These are phyloP conservation scores for Coffea eugenioides DNA, from an alignment of 257 asterid species.

Conservation along the genomic window DNA sequence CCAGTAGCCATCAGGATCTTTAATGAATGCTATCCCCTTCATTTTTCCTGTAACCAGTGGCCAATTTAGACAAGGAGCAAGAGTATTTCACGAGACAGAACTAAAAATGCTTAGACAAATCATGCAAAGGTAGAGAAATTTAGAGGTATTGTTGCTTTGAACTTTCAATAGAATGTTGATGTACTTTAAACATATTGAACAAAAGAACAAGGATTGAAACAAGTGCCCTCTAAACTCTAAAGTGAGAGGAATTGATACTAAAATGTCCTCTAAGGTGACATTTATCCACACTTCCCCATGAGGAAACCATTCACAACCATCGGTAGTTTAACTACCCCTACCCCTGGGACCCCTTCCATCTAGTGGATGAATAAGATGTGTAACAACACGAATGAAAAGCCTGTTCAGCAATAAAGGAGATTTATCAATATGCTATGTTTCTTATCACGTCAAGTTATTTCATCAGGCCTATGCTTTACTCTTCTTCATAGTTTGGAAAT, in stretches of 20 bases:
- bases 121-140: background rate
- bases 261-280: background rate
- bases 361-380: background rate
- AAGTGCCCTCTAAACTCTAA: background rate
- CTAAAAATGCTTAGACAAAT: background rate
- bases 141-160: background rate
- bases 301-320: background rate
- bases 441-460: background rate
- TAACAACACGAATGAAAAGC: background rate
- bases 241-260: background rate
- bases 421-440: background rate
- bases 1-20: slow-evolving; percentile 98
- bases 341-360: background rate
- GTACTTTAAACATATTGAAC: background rate
- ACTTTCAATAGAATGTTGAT: no score
- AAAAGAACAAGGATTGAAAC: background rate
- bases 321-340: background rate
- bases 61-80: slow-evolving; percentile 8
- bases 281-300: no score
- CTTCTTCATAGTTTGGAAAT: background rate
- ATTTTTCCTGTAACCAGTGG: slow-evolving; percentile 58
- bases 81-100: background rate
- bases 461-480: background rate
- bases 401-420: background rate
- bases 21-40: slow-evolving; percentile 71